phyloP scores from a whole-genome alignment of 2,329 filamentous ascomycete genomes.

The Colletotrichum sp. region DNA sequence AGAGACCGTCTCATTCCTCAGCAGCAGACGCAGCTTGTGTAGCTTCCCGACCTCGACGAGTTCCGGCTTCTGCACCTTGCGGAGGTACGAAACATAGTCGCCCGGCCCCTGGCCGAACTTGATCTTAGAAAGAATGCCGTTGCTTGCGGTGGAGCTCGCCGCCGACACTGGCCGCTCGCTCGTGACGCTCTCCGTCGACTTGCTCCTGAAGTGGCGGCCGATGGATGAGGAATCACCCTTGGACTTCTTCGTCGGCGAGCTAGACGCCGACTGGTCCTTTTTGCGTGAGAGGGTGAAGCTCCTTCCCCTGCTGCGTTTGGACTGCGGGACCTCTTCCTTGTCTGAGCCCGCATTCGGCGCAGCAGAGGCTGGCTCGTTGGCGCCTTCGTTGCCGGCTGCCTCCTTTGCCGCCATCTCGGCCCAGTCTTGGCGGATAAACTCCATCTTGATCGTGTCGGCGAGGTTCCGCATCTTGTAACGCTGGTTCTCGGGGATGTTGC shows the following conservation, averaged over 20 bases:
- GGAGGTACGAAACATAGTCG: constrained; percentile 87
- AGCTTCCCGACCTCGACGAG: constrained; percentile 91
- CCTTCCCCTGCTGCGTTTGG: constrained; percentile 69
- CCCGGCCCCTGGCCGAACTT: constrained; percentile 77
- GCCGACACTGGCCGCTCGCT: constrained; percentile 60
- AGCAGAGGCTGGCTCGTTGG: constrained; percentile 33
- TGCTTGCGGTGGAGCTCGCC: constrained; percentile 59
- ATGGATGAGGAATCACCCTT: constrained; percentile 66
- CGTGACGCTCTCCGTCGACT: constrained; percentile 74
- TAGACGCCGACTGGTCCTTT: constrained; percentile 59
- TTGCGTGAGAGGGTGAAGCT: constrained; percentile 79
- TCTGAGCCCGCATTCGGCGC: constrained; percentile 38
- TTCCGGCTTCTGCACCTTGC: constrained; percentile 81
- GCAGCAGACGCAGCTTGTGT: constrained; percentile 86
- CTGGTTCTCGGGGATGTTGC: constrained; percentile 94
- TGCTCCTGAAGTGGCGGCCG: constrained; percentile 71
- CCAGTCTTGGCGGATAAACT: constrained; percentile 92
- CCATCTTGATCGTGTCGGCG: constrained; percentile 89
- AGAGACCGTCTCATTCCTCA: constrained; percentile 92
- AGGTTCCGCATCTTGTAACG: constrained; percentile 93
- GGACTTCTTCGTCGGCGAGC: constrained; percentile 76
- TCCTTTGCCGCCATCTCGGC: constrained; percentile 64
- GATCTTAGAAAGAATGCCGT: constrained; percentile 68
- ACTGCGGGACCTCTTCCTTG: constrained; percentile 49
- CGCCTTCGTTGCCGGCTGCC: constrained; percentile 49